These are phyloP conservation scores for Pelargonium citronellum DNA, from an alignment of 441 rosid species.

Conservation along the genomic window DNA sequence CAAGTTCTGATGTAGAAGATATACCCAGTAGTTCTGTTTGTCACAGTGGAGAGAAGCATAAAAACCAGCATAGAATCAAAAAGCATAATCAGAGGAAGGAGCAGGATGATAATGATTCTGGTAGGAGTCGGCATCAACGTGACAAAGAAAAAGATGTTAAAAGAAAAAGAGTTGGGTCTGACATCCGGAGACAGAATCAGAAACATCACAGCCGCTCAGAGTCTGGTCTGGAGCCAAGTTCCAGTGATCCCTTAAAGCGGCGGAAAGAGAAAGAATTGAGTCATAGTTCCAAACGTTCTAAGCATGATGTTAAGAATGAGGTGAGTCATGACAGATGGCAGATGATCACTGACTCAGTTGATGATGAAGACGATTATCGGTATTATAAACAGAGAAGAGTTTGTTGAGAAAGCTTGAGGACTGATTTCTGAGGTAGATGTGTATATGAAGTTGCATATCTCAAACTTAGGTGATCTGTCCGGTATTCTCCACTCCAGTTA, in stretches of 20 bases:
- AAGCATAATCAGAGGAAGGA: slow-evolving; percentile 24
- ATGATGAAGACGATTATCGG: slow-evolving; percentile 23
- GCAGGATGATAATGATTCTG: slow-evolving; percentile 27
- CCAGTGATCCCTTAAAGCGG: slow-evolving; percentile 18
- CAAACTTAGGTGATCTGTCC: slow-evolving; percentile 26
- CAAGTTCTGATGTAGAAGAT: slow-evolving; percentile 38
- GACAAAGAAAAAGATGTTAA: slow-evolving; percentile 23
- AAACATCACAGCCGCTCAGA: slow-evolving; percentile 24
- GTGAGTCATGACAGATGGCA: slow-evolving; percentile 36
- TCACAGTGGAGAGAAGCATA: slow-evolving; percentile 27
- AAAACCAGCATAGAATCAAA: slow-evolving; percentile 19
- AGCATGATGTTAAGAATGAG: slow-evolving; percentile 23
- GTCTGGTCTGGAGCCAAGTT: slow-evolving; percentile 19
- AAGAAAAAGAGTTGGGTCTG: slow-evolving; percentile 26
- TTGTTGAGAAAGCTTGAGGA: slow-evolving; percentile 24
- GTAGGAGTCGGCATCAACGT: slow-evolving; percentile 24
- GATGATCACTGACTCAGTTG: slow-evolving; percentile 31
- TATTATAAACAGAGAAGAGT: slow-evolving; percentile 25
- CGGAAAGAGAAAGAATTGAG: slow-evolving; percentile 22
- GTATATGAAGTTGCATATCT: slow-evolving; percentile 31
- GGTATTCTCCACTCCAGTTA: slow-evolving; percentile 24
- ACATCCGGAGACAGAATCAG: slow-evolving; percentile 19
- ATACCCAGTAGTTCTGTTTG: slow-evolving; percentile 30
- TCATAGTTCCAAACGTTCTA: slow-evolving; percentile 27
- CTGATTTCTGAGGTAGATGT: slow-evolving; percentile 40